Conservation (phyloP, 305 asterid genomes). For the Fraxinus nigra region DNA sequence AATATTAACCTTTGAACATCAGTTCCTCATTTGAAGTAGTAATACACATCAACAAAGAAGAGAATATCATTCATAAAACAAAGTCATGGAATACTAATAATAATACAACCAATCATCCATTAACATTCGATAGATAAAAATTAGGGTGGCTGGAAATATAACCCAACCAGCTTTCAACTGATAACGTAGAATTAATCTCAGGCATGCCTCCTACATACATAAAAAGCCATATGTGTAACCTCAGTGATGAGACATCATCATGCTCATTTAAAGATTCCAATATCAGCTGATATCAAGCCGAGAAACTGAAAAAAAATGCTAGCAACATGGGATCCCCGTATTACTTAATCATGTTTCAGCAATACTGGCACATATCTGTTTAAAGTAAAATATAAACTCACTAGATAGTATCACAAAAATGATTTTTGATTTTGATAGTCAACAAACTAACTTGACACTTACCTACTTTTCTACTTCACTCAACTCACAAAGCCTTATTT, state of each 20-base stretch:
- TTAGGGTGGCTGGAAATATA: not conserved
- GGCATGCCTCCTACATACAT: not conserved
- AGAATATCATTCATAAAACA: not conserved
- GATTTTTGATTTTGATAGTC: not conserved
- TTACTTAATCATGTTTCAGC: not conserved
- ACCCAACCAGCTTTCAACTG: not conserved
- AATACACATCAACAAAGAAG: constrained; percentile 8
- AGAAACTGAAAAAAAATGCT: not conserved
- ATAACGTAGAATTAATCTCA: not conserved
- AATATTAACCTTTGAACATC: not conserved
- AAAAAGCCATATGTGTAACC: not conserved
- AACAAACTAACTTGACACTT: not conserved
- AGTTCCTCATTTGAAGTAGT: not conserved
- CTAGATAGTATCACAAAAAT: not conserved
- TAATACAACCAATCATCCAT: not conserved
- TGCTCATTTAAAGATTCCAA: not conserved
- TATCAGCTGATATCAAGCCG: not conserved
- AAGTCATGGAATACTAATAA: not conserved
- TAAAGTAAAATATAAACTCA: not conserved
- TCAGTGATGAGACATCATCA: not conserved
- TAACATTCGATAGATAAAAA: not conserved
- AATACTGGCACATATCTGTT: not conserved
- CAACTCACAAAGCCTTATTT: not conserved
- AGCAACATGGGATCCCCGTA: not conserved
- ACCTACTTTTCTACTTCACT: not conserved